Conservation (phyloP, 441 rosid genomes). For the Arabidopsis hybrid region DNA sequence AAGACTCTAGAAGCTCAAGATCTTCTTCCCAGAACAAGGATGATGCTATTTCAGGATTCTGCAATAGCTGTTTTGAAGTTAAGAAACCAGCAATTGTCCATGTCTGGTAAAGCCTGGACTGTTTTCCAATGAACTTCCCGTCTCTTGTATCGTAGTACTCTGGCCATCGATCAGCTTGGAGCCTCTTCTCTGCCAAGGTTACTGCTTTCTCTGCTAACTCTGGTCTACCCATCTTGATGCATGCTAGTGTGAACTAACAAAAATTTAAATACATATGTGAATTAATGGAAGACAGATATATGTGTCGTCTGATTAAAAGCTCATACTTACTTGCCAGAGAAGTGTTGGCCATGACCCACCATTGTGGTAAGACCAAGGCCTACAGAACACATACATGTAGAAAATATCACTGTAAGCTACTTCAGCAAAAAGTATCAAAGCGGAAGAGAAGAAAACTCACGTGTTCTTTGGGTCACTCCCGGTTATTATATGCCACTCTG, state of each 20-base stretch:
- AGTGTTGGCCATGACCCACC: constrained; percentile 99
- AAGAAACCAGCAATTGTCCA: constrained; percentile 93
- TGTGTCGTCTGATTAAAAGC: neutral
- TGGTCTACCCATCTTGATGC: constrained; percentile 86
- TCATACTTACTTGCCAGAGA: constrained; percentile 82
- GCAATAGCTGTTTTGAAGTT: constrained; percentile 71
- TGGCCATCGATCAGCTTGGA: constrained; percentile 77
- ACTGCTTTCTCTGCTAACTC: constrained; percentile 85
- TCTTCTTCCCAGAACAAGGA: constrained; percentile 87
- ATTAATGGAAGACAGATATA: neutral
- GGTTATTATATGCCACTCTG: constrained; percentile 91
- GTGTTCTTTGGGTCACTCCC: constrained; percentile 98
- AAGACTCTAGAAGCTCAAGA: constrained; percentile 82
- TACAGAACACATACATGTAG: constrained; percentile 44
- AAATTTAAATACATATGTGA: constrained; percentile 13
- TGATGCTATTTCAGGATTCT: constrained; percentile 83
- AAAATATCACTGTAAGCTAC: neutral
- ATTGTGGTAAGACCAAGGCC: constrained; percentile 98
- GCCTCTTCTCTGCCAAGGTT: constrained; percentile 73
- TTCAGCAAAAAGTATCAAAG: neutral
- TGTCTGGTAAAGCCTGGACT: constrained; percentile 83
- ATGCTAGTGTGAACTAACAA: constrained; percentile 87
- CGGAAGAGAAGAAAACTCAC: constrained; percentile 48
- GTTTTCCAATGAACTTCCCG: constrained; percentile 86
- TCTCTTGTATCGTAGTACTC: constrained; percentile 87